Base-by-base conservation (phyloP, 176 grass and related monocot genomes). In the Aegilops umbellulata region DNA sequence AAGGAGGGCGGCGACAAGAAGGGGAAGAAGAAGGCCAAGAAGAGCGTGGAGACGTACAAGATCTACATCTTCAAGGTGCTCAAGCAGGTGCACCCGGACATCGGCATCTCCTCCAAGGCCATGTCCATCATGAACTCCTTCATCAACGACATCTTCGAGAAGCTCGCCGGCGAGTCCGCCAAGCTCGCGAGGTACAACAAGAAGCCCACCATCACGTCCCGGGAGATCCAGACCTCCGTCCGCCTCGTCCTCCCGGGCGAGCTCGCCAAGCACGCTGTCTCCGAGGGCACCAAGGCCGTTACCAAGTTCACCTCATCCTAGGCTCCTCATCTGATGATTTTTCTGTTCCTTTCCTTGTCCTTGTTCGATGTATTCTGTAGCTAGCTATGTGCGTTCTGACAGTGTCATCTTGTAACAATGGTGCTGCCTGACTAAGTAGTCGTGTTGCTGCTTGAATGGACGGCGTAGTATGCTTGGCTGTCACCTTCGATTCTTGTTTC, bases 31-130 rank as follows among this genome's bases (percentile, higher is more conserved):
- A 90, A 82, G 88, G 64, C 65, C 1, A 90, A 90, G 88, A 90
- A 90, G 72, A 82, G 72, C 64, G 88, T 90, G 2, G 95, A 97
- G 92, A 95, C 92, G 0, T 97, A 97, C 60, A 97, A 97, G 90
- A 95, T 97, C 76, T 97, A 97, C 89, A 97, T 95, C 78, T 97
- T 97, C 74, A 95, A 97, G 90, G 95, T 97, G 27, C 88, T 97
- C 4, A 97, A 97, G 89, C 92, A 97, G 89, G 95, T 97, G 24
- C 90, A 97, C 79, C 90, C 92, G 0, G 90, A 97, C 92, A 91
- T 97, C 51, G 95, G 87, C 26, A 90, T 97, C 88, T 95, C 92
- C 22, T 92, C 90, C 90, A 97, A 97, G 90, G 95, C 92, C 82
- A 97, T 97, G 95, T 87, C 87, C 78, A 97, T 94, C 84, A 97